Conservation (phyloP, 1,284 basidiomycete species). For the Cutaneotrichosporon dermatis region DNA sequence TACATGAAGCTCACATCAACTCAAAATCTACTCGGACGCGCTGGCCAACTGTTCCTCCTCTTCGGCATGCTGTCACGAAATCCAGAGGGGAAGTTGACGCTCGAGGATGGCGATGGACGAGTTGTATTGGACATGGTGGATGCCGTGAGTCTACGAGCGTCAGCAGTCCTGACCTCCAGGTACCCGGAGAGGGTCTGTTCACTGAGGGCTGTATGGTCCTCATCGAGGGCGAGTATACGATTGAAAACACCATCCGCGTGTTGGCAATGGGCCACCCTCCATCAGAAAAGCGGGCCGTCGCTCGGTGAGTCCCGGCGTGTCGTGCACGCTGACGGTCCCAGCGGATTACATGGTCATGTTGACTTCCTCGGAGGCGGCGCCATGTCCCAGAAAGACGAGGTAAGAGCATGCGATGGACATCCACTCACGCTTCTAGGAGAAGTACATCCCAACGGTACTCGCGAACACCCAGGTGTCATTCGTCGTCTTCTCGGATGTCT, state of each 20-base stretch:
- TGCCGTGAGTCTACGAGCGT: constrained; percentile 57
- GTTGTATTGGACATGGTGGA: constrained; percentile 86
- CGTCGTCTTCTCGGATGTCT: constrained; percentile 84
- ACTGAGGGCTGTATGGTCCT: constrained; percentile 94
- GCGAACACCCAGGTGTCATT: constrained; percentile 65
- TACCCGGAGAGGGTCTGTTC: constrained; percentile 92
- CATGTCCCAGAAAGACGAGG: constrained; percentile 85
- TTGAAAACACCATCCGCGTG: constrained; percentile 80
- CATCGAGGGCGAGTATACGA: constrained; percentile 93
- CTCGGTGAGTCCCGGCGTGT: constrained; percentile 56
- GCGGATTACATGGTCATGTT: constrained; percentile 85
- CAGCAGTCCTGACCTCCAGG: constrained; percentile 52
- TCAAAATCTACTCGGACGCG: constrained; percentile 88
- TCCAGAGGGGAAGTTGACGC: constrained; percentile 80
- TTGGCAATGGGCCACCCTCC: constrained; percentile 96
- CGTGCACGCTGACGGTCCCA: constrained; percentile 36
- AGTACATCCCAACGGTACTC: constrained; percentile 41
- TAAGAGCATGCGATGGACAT: constrained; percentile 44
- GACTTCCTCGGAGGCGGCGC: constrained; percentile 92
- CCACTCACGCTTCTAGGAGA: constrained; percentile 31
- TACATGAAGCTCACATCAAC: constrained; percentile 93
- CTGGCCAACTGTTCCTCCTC: constrained; percentile 83
- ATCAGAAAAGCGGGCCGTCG: constrained; percentile 75
- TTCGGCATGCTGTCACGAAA: constrained; percentile 89
- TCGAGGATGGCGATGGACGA: constrained; percentile 90